A percentile compares a stretch with the other conserved stretches of the same genome.
Conservation (phyloP, 2,329 filamentous ascomycete genomes). For the Aureobasidium melanogenum region DNA sequence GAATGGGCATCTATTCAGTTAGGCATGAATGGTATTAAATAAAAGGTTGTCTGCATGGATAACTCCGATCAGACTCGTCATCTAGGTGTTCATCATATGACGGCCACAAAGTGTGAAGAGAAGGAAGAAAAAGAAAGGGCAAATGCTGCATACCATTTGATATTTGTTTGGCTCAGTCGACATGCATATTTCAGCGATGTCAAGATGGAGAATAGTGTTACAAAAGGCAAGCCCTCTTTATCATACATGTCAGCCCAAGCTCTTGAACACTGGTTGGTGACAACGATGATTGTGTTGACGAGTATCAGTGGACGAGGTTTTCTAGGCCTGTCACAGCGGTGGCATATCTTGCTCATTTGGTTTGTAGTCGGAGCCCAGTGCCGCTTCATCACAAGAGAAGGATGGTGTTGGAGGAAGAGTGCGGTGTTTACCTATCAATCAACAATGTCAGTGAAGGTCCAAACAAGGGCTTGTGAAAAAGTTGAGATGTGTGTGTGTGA, state of each 20-base stretch:
- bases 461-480: neutral
- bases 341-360: slow-evolving; percentile 18
- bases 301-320: slow-evolving; percentile 35
- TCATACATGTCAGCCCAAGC: slow-evolving; percentile 7
- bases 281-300: neutral
- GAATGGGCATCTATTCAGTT: slow-evolving; percentile 12
- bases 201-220: neutral
- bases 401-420: neutral
- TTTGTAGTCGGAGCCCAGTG: slow-evolving; percentile 19
- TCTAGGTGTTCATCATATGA: slow-evolving; percentile 28
- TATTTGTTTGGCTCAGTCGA: neutral
- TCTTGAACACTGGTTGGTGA: neutral
- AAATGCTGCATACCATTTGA: slow-evolving; percentile 10
- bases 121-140: slow-evolving; percentile 10
- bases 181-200: neutral
- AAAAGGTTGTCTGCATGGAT: slow-evolving; percentile 29
- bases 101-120: slow-evolving; percentile 10
- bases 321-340: slow-evolving; percentile 34
- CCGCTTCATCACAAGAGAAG: slow-evolving; percentile 18
- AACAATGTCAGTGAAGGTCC: slow-evolving; percentile 9
- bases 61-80: slow-evolving; percentile 33
- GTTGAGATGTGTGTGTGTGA: neutral
- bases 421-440: slow-evolving; percentile 12
- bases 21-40: slow-evolving; percentile 30
- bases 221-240: slow-evolving; percentile 4